Base-by-base conservation (phyloP, 2,329 filamentous ascomycete genomes). In the Botrytis sinoallii region DNA sequence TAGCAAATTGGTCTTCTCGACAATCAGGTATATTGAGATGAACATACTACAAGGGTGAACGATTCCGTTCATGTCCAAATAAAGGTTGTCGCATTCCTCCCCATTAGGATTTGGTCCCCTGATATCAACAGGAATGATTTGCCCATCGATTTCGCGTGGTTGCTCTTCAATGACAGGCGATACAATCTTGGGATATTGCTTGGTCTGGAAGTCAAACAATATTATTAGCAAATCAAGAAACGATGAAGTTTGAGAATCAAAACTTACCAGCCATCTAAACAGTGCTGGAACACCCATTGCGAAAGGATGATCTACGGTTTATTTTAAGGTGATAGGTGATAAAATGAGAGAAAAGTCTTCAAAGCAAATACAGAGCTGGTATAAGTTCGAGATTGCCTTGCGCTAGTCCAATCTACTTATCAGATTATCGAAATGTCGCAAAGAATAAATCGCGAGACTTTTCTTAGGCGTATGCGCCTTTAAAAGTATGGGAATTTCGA, bases 41-140 rank as follows among this genome's bases (percentile, higher is more conserved):
- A 38, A 73, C 71, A 60, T 73, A 73, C 71, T 97, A 85, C 96
- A 99, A 46, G 97, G 97, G 85, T 99, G 96, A 55, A 99, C 96
- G 78, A 99, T 99, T 82, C 96, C 97, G 83, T 99, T 99, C 95
- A 99, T 98, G 81, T 99, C 96, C 76, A 99, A 89, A 81, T 99
- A 99, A 9, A 99, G 86, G 80, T 99, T 99, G 84, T 99, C 95
- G 80, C 97, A 93, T 83, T 99, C 96, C 84, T 98, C 95, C 82
- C 94, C 94, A 84, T 99, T 99, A 4, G 97, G 97, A 81, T 99
- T 99, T 9, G 93, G 90, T 57, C 89, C 86, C 10, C 92, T 94
- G 18, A 90, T 91, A 81, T 99, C 94, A 75, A 98, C 89, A 3
- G 96, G 96, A 74, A 98, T 91, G 78, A 89, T 87, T 61, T 91